Evolutionary conservation across 306 rosid genomes (phyloP).

Genomic region (Vigna mungo): DNA sequence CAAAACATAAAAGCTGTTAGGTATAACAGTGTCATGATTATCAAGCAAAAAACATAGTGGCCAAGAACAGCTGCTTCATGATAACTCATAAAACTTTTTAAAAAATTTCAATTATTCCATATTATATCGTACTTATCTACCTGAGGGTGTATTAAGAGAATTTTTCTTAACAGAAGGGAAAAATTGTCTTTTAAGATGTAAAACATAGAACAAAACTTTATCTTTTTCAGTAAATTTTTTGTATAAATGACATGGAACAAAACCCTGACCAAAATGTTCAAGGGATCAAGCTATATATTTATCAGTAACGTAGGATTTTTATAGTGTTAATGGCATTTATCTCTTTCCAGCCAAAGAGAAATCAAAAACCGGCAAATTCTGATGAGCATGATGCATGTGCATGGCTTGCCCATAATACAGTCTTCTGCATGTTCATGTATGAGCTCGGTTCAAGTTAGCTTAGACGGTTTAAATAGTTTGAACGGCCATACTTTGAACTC

Average conservation of each 20-base stretch:
- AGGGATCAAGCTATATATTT: background rate
- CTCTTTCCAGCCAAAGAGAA: background rate
- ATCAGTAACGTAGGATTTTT: background rate
- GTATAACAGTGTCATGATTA: background rate
- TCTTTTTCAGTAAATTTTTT: background rate
- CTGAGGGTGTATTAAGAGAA: background rate
- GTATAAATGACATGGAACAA: background rate
- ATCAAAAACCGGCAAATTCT: background rate
- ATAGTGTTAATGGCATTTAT: background rate
- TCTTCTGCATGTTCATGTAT: background rate
- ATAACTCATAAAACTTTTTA: background rate
- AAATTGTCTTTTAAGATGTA: background rate
- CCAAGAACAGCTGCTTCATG: background rate
- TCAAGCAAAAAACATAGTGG: background rate
- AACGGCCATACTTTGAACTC: background rate
- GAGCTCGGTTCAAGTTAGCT: background rate
- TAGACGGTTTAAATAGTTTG: constrained; percentile 3
- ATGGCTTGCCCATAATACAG: background rate
- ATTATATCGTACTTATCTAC: background rate
- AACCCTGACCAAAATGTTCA: background rate
- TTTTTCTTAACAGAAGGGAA: background rate
- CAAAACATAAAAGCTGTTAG: background rate
- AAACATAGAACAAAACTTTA: background rate
- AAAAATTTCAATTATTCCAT: too few species aligned
- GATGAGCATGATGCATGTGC: background rate